Conservation (phyloP, 2,329 filamentous ascomycete species). For the Microdochium paspali region DNA sequence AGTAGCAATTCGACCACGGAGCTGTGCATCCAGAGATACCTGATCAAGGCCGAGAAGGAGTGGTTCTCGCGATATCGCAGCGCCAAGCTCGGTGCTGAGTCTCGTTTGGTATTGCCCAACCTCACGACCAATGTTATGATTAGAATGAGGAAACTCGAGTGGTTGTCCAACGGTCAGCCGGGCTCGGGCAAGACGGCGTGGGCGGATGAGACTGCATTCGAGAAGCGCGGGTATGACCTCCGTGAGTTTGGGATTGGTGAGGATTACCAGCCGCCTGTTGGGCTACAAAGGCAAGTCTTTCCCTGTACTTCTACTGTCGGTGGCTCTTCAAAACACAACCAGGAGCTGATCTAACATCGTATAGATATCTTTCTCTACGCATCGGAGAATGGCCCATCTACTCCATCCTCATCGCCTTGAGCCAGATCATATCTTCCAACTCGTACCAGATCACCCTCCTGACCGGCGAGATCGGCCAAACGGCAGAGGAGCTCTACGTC, state of each 20-base stretch:
- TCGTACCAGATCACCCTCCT: slow-evolving; percentile 62
- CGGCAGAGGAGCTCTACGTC: slow-evolving; percentile 48
- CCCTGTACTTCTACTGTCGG: background rate
- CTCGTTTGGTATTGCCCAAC: no score
- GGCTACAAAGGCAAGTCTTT: slow-evolving; percentile 36
- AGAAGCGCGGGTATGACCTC: slow-evolving; percentile 21
- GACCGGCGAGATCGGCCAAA: slow-evolving; percentile 51
- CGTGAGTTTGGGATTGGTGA: slow-evolving; percentile 41
- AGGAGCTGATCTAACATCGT: background rate
- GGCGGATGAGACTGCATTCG: slow-evolving; percentile 21
- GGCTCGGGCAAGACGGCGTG: slow-evolving; percentile 9
- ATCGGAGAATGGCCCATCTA: slow-evolving; percentile 58
- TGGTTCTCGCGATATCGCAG: slow-evolving; percentile 53
- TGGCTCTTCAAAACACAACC: background rate
- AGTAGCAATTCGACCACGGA: slow-evolving; percentile 47
- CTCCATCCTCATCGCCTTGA: slow-evolving; percentile 49
- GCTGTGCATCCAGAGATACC: slow-evolving; percentile 56
- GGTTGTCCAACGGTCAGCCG: background rate
- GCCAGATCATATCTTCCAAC: slow-evolving; percentile 56
- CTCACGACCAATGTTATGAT: no score
- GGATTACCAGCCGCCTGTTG: slow-evolving; percentile 46
- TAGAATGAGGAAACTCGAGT: background rate
- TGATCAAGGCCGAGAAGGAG: slow-evolving; percentile 56
- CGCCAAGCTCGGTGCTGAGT: slow-evolving; percentile 36
- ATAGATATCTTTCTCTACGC: slow-evolving; percentile 33